Conservation (phyloP, 2,329 filamentous ascomycete species). For the Talaromyces sp. region DNA sequence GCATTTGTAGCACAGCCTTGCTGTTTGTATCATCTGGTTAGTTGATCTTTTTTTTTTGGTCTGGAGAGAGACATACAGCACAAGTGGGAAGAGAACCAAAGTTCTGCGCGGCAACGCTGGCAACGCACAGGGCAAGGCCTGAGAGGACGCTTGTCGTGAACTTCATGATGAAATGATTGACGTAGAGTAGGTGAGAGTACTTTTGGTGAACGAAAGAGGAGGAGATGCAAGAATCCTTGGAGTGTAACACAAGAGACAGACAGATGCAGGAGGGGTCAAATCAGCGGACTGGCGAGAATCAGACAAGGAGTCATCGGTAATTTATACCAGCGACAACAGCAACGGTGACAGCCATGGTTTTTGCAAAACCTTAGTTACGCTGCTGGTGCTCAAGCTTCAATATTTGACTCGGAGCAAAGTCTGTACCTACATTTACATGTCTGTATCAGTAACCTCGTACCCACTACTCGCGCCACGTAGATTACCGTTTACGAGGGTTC, state of each 20-base stretch:
- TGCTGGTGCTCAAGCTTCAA: background rate
- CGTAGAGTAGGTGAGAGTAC: background rate
- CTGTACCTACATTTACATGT: too few species aligned
- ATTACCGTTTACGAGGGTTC: background rate
- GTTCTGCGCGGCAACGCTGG: slow-evolving; percentile 47
- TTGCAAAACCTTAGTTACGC: background rate
- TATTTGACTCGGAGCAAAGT: too few species aligned
- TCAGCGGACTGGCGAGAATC: background rate
- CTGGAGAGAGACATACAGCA: slow-evolving; percentile 49
- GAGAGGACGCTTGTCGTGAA: slow-evolving; percentile 39
- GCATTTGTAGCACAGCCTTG: slow-evolving; percentile 42
- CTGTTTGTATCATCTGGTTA: slow-evolving; percentile 22
- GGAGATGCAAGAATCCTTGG: background rate
- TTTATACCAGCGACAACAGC: background rate
- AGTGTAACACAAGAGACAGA: background rate
- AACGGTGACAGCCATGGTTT: background rate
- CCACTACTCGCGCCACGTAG: too few species aligned
- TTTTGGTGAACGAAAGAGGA: background rate
- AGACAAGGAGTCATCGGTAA: background rate
- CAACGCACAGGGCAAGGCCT: slow-evolving; percentile 52
- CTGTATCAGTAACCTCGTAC: too few species aligned
- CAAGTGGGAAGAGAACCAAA: slow-evolving; percentile 49
- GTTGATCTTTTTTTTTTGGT: slow-evolving; percentile 2
- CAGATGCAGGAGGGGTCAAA: background rate
- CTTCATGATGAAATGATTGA: slow-evolving; percentile 11